Evolutionary conservation across 1,284 basidiomycete species (phyloP).

Genomic region (Malassezia yamatoensis): DNA sequence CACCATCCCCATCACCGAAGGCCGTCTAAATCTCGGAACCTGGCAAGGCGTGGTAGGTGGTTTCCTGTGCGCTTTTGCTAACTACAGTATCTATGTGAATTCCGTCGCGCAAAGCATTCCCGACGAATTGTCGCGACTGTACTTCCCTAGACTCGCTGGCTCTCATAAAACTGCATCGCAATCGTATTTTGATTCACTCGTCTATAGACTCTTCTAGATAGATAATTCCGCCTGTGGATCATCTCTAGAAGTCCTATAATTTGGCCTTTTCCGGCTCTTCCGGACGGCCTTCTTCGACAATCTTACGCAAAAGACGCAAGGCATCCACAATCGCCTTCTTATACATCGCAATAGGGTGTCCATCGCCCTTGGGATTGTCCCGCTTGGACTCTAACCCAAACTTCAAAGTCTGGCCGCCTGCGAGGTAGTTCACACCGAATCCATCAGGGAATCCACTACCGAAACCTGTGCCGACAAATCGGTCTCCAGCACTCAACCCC

Average conservation of each 20-base stretch:
- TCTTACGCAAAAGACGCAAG: constrained; percentile 61
- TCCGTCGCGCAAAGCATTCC: constrained; percentile 59
- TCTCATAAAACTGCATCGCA: too few species aligned
- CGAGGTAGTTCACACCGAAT: constrained; percentile 54
- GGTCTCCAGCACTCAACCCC: constrained; percentile 71
- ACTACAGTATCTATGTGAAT: constrained; percentile 63
- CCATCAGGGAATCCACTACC: constrained; percentile 46
- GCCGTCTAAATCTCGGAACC: constrained; percentile 69
- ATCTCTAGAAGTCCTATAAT: constrained; percentile 15
- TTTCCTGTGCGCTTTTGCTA: not conserved
- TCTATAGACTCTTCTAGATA: too few species aligned
- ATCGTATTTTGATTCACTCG: too few species aligned
- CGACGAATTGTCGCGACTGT: constrained; percentile 71
- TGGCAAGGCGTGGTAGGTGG: constrained; percentile 62
- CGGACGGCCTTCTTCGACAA: constrained; percentile 52
- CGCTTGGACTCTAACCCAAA: constrained; percentile 90
- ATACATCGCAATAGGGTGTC: constrained; percentile 62
- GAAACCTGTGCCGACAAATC: constrained; percentile 80
- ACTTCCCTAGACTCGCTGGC: constrained; percentile 49
- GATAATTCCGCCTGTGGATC: too few species aligned
- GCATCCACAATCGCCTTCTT: constrained; percentile 61
- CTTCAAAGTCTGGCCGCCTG: constrained; percentile 69
- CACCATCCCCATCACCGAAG: constrained; percentile 73
- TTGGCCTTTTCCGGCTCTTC: constrained; percentile 23
- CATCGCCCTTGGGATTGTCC: constrained; percentile 49